phyloP scores from a whole-genome alignment of 495 filamentous ascomycete species.

The Penicillium psychrofluorescens region DNA sequence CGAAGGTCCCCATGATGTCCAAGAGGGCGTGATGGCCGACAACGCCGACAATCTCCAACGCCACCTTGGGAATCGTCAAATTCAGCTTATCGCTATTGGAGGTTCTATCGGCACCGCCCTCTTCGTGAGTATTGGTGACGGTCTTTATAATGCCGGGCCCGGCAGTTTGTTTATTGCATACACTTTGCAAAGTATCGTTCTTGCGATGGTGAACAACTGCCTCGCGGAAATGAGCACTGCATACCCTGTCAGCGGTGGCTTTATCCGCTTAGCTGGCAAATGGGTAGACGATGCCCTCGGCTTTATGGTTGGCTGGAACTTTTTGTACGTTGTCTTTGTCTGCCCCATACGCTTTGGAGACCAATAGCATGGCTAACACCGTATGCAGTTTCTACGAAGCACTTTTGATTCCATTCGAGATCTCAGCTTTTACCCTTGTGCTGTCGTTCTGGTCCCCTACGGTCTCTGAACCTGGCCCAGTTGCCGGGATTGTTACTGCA shows the following conservation, averaged over 20 bases:
- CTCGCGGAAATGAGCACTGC: conserved; percentile 43
- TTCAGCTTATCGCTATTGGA: conserved; percentile 51
- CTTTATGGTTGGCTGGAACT: conserved; percentile 52
- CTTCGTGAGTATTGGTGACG: conserved; percentile 33
- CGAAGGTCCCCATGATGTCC: conserved; percentile 13
- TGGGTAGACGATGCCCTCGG: conserved; percentile 49
- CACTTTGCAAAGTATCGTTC: conserved; percentile 24
- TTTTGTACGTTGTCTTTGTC: conserved; percentile 33
- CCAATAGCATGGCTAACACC: neutral
- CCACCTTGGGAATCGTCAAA: conserved; percentile 35
- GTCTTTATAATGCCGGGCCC: conserved; percentile 41
- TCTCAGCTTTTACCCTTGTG: conserved; percentile 62
- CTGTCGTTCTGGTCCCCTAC: conserved; percentile 58
- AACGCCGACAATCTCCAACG: conserved; percentile 26
- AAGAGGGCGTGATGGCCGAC: conserved; percentile 17
- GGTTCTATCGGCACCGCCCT: conserved; percentile 57
- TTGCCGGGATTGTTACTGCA: conserved; percentile 47
- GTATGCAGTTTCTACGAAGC: conserved; percentile 48
- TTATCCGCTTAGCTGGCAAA: conserved; percentile 38
- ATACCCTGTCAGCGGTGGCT: conserved; percentile 51
- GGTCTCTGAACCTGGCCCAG: conserved; percentile 40
- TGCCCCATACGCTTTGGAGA: neutral
- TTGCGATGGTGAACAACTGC: conserved; percentile 30
- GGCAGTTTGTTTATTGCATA: conserved; percentile 41
- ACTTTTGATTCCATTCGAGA: conserved; percentile 63